Evolutionary conservation across 805 yeast species (phyloP), one percentile per base, ranked within the genome.

Genomic region (Candida koratica): DNA sequence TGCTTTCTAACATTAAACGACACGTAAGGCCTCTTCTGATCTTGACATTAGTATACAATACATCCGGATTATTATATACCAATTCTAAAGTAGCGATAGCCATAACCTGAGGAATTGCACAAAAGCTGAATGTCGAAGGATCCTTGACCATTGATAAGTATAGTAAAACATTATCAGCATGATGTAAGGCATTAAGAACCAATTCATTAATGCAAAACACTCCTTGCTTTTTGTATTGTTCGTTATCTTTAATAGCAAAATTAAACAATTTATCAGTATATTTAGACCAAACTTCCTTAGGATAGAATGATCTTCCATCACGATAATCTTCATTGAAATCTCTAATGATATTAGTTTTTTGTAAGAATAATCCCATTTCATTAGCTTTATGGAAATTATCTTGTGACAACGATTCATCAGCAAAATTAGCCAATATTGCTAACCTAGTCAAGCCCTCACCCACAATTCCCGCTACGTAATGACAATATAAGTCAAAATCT

Each of bases 91-190:
- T 87, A 11, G 98, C 97, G 58, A 93, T 84, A 24, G 97, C 96
- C 98, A 93, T 93, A 13, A 90, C 97, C 65, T 93, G 99, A 13
- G 99, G 99, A 55, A 93, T 93, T 8, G 97, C 86, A 67, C 97
- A 89, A 68, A 93, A 93, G 49, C 80, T 83, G 69, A 87, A 93
- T 33, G 81, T 64, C 1, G 95, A 77, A 42, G 82, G 84, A 55
- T 93, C 98, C 41, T 74, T 73, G 33, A 93, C 75, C 43, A 79
- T 68, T 12, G 90, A 74, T 38, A 93, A 69, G 57, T 84, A 93
- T 34, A 73, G 73, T 49, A 93, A 70, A 19, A 79, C 83, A 52
- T 86, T 93, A 36, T 74, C 75, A 25, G 77, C 88, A 53, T 90
- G 97, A 18, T 64, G 68, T 55, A 93, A 67, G 1, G 95, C 81